Conservation (phyloP, 768 basidiomycete genomes). For the Termitomyces titanicus region DNA sequence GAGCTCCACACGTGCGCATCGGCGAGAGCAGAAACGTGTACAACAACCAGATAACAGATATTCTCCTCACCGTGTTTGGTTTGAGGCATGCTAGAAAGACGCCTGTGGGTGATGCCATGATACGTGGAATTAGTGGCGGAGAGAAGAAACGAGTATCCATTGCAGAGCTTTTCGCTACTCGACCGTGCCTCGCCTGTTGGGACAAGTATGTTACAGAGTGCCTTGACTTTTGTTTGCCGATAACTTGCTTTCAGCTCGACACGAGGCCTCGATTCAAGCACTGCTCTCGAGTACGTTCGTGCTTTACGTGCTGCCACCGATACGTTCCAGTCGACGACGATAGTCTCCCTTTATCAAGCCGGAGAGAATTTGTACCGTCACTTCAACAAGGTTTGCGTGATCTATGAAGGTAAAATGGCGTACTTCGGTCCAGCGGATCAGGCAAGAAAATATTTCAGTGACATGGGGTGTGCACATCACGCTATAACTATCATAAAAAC, state of each 20-base stretch:
- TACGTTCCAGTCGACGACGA: constrained; percentile 47
- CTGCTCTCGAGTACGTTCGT: constrained; percentile 69
- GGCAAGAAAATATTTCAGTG: constrained; percentile 61
- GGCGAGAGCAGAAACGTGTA: constrained; percentile 39
- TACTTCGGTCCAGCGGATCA: constrained; percentile 68
- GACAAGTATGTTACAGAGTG: constrained; percentile 16
- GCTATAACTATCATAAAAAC: not conserved
- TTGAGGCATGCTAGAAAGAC: constrained; percentile 67
- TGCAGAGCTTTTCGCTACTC: constrained; percentile 57
- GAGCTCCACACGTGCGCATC: constrained; percentile 56
- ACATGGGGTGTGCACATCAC: constrained; percentile 16
- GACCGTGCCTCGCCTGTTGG: constrained; percentile 48
- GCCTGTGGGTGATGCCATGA: constrained; percentile 57
- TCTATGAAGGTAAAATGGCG: constrained; percentile 68
- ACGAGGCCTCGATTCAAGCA: constrained; percentile 62
- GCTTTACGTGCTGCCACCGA: constrained; percentile 65
- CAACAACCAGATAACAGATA: constrained; percentile 44
- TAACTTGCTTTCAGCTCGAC: constrained; percentile 44
- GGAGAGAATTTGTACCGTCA: no score
- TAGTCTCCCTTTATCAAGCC: constrained; percentile 87
- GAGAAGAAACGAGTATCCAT: constrained; percentile 60
- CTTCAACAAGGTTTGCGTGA: no score
- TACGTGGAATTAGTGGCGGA: constrained; percentile 55
- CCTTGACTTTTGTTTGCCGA: not conserved
- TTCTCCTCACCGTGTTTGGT: constrained; percentile 70